These are phyloP conservation scores for Lentinula aciculospora DNA, from an alignment of 768 basidiomycete species.

Conservation along the genomic window DNA sequence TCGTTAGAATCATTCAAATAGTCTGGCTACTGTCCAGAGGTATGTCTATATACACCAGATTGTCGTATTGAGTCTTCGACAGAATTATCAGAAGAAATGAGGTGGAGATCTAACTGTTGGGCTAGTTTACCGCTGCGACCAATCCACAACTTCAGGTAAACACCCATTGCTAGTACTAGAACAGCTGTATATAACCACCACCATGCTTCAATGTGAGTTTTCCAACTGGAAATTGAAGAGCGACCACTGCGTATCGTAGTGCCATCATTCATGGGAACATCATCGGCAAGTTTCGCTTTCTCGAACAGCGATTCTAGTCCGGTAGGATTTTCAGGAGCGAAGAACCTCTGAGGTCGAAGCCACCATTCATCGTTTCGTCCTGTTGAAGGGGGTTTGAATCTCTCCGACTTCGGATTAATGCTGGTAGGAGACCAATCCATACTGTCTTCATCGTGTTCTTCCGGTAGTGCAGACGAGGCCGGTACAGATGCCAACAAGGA, in stretches of 20 bases:
- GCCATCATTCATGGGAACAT: conserved; percentile 22
- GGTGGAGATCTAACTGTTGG: not conserved
- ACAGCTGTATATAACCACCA: conserved; percentile 27
- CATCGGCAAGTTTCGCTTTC: conserved; percentile 50
- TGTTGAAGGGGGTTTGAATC: conserved; percentile 10
- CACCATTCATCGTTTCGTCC: conserved; percentile 37
- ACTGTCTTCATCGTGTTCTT: conserved; percentile 31
- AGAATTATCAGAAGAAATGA: not conserved
- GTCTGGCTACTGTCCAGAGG: not conserved
- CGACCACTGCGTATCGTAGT: not conserved
- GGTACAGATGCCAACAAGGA: conserved; percentile 37
- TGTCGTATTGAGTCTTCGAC: not conserved
- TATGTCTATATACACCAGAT: conserved; percentile 1
- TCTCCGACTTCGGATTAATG: conserved; percentile 10
- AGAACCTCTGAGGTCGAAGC: conserved; percentile 71
- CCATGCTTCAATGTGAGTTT: conserved; percentile 25
- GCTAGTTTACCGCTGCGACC: not conserved
- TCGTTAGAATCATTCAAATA: too few relatives aligned
- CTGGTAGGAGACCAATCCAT: conserved; percentile 72
- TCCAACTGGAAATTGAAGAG: not conserved
- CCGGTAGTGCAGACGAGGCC: conserved; percentile 17
- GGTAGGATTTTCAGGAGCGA: conserved; percentile 72
- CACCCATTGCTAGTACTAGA: conserved; percentile 21
- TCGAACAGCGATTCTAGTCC: conserved; percentile 70
- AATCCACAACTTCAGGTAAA: conserved; percentile 20